These are phyloP conservation scores for Orbilia brochopaga DNA, from an alignment of 2,329 filamentous ascomycete genomes.

Conservation along the genomic window DNA sequence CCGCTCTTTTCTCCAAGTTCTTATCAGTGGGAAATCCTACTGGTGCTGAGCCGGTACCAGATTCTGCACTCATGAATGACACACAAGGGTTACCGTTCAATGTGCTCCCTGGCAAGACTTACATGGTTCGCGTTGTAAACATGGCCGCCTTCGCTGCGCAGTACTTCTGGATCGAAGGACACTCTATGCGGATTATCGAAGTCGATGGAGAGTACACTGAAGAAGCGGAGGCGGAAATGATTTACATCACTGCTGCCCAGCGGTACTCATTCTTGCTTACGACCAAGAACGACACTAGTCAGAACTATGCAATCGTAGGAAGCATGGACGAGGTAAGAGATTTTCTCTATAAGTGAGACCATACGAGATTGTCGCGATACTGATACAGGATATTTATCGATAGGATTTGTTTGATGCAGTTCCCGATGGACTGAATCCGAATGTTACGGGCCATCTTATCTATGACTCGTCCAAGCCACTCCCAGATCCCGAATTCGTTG, in stretches of 20 bases:
- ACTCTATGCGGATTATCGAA: slow-evolving; percentile 73
- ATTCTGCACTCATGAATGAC: slow-evolving; percentile 75
- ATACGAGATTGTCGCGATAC: neutral
- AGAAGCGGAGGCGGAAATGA: slow-evolving; percentile 65
- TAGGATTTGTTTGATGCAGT: slow-evolving; percentile 72
- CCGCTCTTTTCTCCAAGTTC: slow-evolving; percentile 61
- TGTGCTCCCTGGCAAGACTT: slow-evolving; percentile 72
- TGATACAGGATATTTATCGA: slow-evolving; percentile 3
- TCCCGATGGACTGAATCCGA: slow-evolving; percentile 71
- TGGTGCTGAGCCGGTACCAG: slow-evolving; percentile 70
- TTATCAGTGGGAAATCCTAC: slow-evolving; percentile 61
- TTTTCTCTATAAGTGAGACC: neutral
- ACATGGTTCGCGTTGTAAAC: slow-evolving; percentile 74
- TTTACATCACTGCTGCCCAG: slow-evolving; percentile 73
- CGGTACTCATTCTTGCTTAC: slow-evolving; percentile 66
- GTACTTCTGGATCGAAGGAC: slow-evolving; percentile 71
- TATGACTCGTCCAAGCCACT: slow-evolving; percentile 63
- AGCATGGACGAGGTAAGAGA: slow-evolving; percentile 70
- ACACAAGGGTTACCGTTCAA: slow-evolving; percentile 66
- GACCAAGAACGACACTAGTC: slow-evolving; percentile 66
- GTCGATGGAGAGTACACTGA: slow-evolving; percentile 75
- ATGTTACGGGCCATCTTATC: slow-evolving; percentile 70
- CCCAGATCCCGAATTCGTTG: slow-evolving; percentile 64
- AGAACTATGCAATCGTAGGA: slow-evolving; percentile 71
- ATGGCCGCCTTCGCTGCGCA: slow-evolving; percentile 70